Percentiles rank a stretch among this genome's conserved stretches.
Evolutionary conservation across 78 protist species (phyloP).

Genomic region (Trichosphaerium sp.): DNA sequence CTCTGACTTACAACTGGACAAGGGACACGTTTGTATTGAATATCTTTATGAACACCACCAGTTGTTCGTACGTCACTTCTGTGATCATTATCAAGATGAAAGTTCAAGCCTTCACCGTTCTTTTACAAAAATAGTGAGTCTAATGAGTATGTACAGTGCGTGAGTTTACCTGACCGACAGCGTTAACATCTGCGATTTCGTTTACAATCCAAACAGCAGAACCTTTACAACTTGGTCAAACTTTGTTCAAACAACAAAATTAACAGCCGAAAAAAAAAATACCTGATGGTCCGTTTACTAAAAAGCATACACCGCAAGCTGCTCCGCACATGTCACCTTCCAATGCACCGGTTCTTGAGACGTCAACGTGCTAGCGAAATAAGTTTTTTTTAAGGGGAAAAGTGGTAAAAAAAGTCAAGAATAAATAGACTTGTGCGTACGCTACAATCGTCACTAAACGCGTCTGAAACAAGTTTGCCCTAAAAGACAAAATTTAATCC

Average conservation of each 20-base stretch:
- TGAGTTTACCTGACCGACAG: too few relatives aligned
- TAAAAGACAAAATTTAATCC: neutral
- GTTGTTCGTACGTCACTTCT: neutral
- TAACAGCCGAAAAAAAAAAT: neutral
- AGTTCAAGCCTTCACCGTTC: slow-evolving; percentile 1
- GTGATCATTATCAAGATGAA: neutral
- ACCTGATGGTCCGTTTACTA: neutral
- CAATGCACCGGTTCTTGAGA: neutral
- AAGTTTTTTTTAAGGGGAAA: neutral
- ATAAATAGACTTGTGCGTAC: neutral
- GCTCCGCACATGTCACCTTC: neutral
- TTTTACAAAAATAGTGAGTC: too few relatives aligned
- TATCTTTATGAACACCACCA: neutral
- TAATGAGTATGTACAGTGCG: too few relatives aligned
- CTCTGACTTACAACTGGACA: neutral
- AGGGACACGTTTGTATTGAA: neutral
- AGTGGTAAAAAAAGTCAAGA: neutral
- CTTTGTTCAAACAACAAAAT: too few relatives aligned
- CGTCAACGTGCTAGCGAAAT: neutral
- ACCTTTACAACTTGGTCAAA: too few relatives aligned
- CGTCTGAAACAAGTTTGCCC: neutral
- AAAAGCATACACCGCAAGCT: neutral
- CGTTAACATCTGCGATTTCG: slow-evolving; percentile 5
- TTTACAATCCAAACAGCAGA: slow-evolving; percentile 7
- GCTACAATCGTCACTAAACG: neutral